Evolutionary conservation across 306 rosid genomes (phyloP), one percentile per base, ranked within the genome.

Genomic region (Cucurbita argyrosperma): DNA sequence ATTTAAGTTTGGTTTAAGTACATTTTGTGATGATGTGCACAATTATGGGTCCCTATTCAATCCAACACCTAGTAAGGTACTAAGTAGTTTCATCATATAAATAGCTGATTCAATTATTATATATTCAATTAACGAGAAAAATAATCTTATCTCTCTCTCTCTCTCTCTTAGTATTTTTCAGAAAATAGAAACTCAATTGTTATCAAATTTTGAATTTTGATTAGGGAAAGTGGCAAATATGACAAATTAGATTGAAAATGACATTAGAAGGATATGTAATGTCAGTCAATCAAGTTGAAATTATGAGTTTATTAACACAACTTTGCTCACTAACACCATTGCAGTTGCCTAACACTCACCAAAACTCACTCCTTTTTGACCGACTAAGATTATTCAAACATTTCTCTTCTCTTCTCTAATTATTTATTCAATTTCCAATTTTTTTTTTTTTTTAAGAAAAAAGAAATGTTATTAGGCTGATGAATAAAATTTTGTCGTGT

Each of bases 11-110:
- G 74, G 59, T 50, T 49, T 26, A 69, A 69, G 58, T 69, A 69
- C 74, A 47, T 50, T 70, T 70, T 70, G 15, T 51, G 8, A 49
- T 23, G 67, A 60, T 81, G 83, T 72, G 80, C 52, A 60, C 67
- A 79, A 13, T 47, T 74, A 83, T 82, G 84, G 79, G 89, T 75
- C 89, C 81, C 77, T 67, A 76, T 81, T 75, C 81, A 83, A 86
- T 88, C 86, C 53, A 77, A 88, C 87, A 85, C 83, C 85, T 74
- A 78, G 51, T 71, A 65, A 55, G 54, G 42, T 40, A 23, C 65
- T 12, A 14, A 70, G 12, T 47, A 30, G 59, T 49, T 43, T 23
- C 47, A 68, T 68, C 57, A 21, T 19, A 66, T 19, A 43, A 69
- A 46, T 49, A 47, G 60, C 47, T 51, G 3, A 8, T 49, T 69